Evolutionary conservation across 2,329 filamentous ascomycete species (phyloP).

Genomic region (Aspergillus eucalypticola): DNA sequence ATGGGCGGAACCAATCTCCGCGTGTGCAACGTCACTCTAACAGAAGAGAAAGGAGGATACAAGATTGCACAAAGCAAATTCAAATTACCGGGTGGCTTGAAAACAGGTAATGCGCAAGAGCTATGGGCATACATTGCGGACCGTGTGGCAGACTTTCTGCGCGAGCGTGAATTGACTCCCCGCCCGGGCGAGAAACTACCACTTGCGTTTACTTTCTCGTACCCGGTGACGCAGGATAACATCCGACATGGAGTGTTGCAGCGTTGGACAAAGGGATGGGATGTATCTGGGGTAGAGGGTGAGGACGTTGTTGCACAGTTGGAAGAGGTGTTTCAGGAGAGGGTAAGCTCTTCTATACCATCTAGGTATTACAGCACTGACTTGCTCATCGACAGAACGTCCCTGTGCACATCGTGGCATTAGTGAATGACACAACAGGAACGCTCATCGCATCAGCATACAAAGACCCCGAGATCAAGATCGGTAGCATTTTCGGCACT

Average conservation of each 20-base stretch:
- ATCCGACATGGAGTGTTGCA: conserved; percentile 84
- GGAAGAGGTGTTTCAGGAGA: conserved; percentile 67
- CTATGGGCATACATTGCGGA: conserved; percentile 88
- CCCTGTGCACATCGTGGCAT: conserved; percentile 78
- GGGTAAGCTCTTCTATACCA: conserved; percentile 45
- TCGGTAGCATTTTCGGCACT: conserved; percentile 94
- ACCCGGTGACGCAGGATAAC: conserved; percentile 80
- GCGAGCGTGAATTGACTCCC: conserved; percentile 62
- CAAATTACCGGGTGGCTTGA: conserved; percentile 78
- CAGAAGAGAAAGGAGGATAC: conserved; percentile 75
- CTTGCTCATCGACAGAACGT: conserved; percentile 57
- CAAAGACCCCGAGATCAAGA: conserved; percentile 79
- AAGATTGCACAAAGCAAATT: conserved; percentile 88
- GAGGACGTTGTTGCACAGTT: conserved; percentile 82
- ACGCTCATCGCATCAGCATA: conserved; percentile 91
- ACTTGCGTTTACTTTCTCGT: conserved; percentile 87
- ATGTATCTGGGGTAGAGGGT: conserved; percentile 83
- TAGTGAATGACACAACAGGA: conserved; percentile 94
- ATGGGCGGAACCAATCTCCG: conserved; percentile 90
- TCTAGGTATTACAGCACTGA: neutral
- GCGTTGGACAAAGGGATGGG: conserved; percentile 90
- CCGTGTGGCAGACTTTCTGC: conserved; percentile 74
- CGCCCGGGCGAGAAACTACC: conserved; percentile 58
- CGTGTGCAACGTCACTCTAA: conserved; percentile 81
- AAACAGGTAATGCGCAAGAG: conserved; percentile 73